Base-by-base conservation (phyloP, 2,329 filamentous ascomycete genomes). In the Neoarthrinium moseri region DNA sequence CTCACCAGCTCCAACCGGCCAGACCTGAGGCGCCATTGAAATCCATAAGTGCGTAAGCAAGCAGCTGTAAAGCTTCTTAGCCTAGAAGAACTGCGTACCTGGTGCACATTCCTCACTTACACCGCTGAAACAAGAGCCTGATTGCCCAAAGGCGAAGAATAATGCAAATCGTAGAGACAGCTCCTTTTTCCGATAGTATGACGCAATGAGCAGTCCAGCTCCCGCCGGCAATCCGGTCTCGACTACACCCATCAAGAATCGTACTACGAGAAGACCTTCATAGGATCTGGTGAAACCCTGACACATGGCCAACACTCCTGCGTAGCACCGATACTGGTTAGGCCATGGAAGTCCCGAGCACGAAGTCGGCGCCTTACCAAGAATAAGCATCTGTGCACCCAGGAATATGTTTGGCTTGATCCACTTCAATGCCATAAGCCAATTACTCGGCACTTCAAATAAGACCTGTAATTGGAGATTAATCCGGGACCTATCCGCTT, bases 271-370 rank as follows among this genome's bases (percentile, higher is more conserved):
- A 1, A 75, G 60, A 1, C 69, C 68, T 1, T 55, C 60, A 43
- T 66, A 75, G 24, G 66, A 67, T 4, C 70, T 57, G 0, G 64
- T 62, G 4, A 68, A 38, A 0, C 67, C 68, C 5, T 72, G 64
- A 36, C 52, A 52, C 15, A 57, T 45, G 22, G 62, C 51, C 29
- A 60, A 61, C 2, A 43, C 17, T 17, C 40, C 40, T 43, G n/a
- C 26, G n/a, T n/a, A n/a, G n/a, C n/a, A n/a, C n/a, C n/a, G n/a
- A n/a, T n/a, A n/a, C n/a, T n/a, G n/a, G n/a, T n/a, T n/a, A n/a
- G n/a, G n/a, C n/a, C n/a, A n/a, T n/a, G n/a, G n/a, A n/a, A n/a
- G n/a, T n/a, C n/a, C n/a, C n/a, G n/a, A n/a, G n/a, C n/a, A n/a
- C n/a, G 22, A 38, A 23, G 35, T n/a, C 22, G 22, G 10, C 12